Base-by-base conservation (phyloP, 2,329 filamentous ascomycete genomes). In the Massarina eburnea region DNA sequence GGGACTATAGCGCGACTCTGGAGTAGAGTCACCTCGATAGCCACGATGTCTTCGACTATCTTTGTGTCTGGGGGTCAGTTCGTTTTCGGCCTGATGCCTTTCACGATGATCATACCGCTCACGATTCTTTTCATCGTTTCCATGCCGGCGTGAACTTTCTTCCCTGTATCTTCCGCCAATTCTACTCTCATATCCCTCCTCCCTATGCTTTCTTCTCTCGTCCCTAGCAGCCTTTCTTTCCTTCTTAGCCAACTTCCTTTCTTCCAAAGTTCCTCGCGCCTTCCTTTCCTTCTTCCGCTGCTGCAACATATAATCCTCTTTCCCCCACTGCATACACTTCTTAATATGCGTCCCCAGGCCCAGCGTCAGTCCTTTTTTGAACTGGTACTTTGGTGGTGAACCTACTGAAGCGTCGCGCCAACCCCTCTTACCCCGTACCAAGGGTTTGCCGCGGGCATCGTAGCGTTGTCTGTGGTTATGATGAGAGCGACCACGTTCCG, bases 261-360 rank as follows among this genome's bases (percentile, higher is more conserved):
- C 55, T 41, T 62, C 55, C 8, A 54, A 29, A 14, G 43, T 34
- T 0, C 55, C 51, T 20, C 43, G 59, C 2, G 22, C 30, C 2
- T 59, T 46, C 29, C 46, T 40, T 7, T 59, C 60, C 17, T 21
- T 38, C 30, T 26, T 43, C 3, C 59, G 46, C 24, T 46, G 33
- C 14, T 57, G 51, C 9, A 46, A 43, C 3, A 59, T 54, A 20
- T 57, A 55, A 30, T 58, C 55, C 3, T 53, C 54, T 21, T 56
- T 54, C 19, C 61, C 53, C 26, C 65, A 59, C 15, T 46, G 46
- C n/a, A 58, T 57, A 2, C 55, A 58, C 2, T 55, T 53, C 42
- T 48, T 49, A 1, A 55, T 29, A 26, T 64, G 57, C 8, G 52
- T 41, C 2, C 46, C 45, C 4, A 64, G 30, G 1, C 60, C 58